A percentile compares a stretch with the other conserved stretches of the same genome.
phyloP scores from a whole-genome alignment of 2,329 filamentous ascomycete genomes.

The Colletotrichum kahawae region DNA sequence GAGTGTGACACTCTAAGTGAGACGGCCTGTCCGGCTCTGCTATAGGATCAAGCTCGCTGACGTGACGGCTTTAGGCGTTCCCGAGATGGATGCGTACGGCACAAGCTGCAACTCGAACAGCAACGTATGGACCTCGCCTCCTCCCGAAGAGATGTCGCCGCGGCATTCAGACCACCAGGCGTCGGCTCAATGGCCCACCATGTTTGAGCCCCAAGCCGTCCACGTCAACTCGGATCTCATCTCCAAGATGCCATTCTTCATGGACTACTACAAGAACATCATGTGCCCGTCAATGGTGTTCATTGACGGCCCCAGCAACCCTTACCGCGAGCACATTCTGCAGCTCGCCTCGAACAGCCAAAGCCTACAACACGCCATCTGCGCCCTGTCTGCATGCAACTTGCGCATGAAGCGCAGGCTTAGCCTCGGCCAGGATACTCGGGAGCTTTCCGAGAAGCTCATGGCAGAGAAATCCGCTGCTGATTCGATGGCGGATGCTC shows the following conservation, averaged over 20 bases:
- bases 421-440: slow-evolving; percentile 62
- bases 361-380: slow-evolving; percentile 90
- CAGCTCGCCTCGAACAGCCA: slow-evolving; percentile 78
- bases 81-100: slow-evolving; percentile 58
- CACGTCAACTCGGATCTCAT: slow-evolving; percentile 68
- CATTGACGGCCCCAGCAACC: slow-evolving; percentile 85
- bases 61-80: slow-evolving; percentile 47
- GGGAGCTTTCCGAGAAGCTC: slow-evolving; percentile 53
- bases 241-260: slow-evolving; percentile 83
- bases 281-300: slow-evolving; percentile 92
- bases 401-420: slow-evolving; percentile 81
- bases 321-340: slow-evolving; percentile 83
- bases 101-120: slow-evolving; percentile 53
- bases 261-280: slow-evolving; percentile 92
- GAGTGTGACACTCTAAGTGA: slow-evolving; percentile 63
- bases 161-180: slow-evolving; percentile 46
- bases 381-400: slow-evolving; percentile 87
- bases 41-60: slow-evolving; percentile 23
- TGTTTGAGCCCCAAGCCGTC: slow-evolving; percentile 49
- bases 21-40: slow-evolving; percentile 28
- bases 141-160: slow-evolving; percentile 50
- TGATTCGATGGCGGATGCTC: slow-evolving; percentile 50
- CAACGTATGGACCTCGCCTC: slow-evolving; percentile 51
- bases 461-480: slow-evolving; percentile 50
- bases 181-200: slow-evolving; percentile 53